Evolutionary conservation across 108 stramenopile species (phyloP).

Genomic region (Nitzschia palea): DNA sequence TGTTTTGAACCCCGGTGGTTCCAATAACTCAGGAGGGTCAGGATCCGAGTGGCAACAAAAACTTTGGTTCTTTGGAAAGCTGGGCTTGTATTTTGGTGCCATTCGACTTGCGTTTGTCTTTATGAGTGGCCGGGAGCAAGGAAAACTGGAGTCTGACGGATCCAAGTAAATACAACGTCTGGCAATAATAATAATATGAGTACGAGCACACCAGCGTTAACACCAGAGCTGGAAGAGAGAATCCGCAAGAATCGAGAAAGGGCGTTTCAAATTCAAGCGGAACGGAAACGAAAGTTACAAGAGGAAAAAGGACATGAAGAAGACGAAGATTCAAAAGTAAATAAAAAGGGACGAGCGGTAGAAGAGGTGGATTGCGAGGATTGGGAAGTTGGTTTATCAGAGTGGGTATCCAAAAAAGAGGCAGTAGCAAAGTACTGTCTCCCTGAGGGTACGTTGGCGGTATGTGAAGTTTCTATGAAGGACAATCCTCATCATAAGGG

Average conservation of each 20-base stretch:
- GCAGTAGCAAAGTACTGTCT: conserved; percentile 72
- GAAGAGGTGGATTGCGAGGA: conserved; percentile 60
- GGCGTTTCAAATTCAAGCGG: conserved; percentile 63
- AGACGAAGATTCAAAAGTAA: background rate
- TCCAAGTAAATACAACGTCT: background rate
- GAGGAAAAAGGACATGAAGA: conserved; percentile 19
- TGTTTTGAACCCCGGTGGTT: conserved; percentile 70
- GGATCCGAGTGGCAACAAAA: conserved; percentile 40
- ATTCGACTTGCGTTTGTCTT: conserved; percentile 73
- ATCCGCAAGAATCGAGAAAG: conserved; percentile 72
- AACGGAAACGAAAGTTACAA: conserved; percentile 39
- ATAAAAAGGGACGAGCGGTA: conserved; percentile 19
- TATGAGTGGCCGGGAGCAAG: conserved; percentile 49
- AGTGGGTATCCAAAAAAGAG: conserved; percentile 69
- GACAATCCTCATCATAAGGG: conserved; percentile 68
- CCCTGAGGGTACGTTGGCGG: conserved; percentile 79
- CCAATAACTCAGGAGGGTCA: conserved; percentile 19
- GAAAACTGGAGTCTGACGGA: background rate
- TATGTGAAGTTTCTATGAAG: conserved; percentile 61
- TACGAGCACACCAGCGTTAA: conserved; percentile 34
- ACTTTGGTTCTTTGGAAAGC: conserved; percentile 71
- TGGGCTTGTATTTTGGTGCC: conserved; percentile 69
- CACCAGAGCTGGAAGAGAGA: conserved; percentile 72
- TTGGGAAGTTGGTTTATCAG: conserved; percentile 70
- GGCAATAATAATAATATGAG: background rate